Evolutionary conservation across 2,329 filamentous ascomycete species (phyloP).

Genomic region (Stagonosporopsis tanaceti): DNA sequence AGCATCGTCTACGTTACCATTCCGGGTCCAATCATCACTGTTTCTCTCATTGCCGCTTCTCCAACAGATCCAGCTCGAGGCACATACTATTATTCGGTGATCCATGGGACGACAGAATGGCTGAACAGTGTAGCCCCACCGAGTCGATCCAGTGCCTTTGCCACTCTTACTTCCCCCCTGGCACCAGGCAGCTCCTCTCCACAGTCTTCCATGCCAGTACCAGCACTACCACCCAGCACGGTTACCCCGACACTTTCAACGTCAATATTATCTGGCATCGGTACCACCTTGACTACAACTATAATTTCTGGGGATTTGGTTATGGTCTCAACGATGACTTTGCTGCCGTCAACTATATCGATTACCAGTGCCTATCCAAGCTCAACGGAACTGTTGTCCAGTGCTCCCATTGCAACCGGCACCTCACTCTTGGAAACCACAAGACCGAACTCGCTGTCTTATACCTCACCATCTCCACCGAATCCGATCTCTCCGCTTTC

Average conservation of each 20-base stretch:
- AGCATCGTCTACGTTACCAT: slow-evolving; percentile 46
- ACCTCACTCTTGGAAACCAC: background rate
- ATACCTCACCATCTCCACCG: background rate
- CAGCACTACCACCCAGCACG: slow-evolving; percentile 1
- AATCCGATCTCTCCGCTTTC: background rate
- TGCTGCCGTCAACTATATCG: background rate
- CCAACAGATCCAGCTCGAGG: slow-evolving; percentile 36
- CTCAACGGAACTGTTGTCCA: background rate
- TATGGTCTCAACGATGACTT: background rate
- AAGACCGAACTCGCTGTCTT: background rate
- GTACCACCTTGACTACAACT: background rate
- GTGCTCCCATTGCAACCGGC: background rate
- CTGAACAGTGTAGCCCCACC: slow-evolving; percentile 41
- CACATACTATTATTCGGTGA: slow-evolving; percentile 46
- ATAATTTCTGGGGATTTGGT: background rate
- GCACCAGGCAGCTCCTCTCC: slow-evolving; percentile 14
- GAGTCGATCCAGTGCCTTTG: slow-evolving; percentile 24
- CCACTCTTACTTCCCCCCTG: slow-evolving; percentile 11
- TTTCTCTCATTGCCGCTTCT: slow-evolving; percentile 39
- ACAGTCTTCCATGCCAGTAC: background rate
- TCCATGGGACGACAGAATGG: slow-evolving; percentile 46
- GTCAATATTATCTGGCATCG: background rate
- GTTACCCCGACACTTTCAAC: background rate
- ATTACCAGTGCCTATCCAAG: background rate
- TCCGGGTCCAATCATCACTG: slow-evolving; percentile 42